Evolutionary conservation across 1,139 yeast genomes (phyloP).

Genomic region (Lodderomyces elongisporus): DNA sequence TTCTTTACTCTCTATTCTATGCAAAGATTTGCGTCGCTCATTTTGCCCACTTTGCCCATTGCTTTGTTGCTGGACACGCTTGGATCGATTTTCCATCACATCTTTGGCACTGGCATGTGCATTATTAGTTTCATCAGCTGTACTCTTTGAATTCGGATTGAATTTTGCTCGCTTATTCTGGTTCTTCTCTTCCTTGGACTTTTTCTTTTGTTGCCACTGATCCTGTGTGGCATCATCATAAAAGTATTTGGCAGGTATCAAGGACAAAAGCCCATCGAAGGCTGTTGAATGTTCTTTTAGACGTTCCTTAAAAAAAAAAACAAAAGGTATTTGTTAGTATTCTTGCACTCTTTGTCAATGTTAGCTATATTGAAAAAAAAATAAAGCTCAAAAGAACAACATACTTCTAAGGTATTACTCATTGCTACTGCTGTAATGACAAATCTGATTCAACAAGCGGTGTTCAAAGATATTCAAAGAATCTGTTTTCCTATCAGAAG

Average conservation of each 20-base stretch:
- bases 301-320: slow-evolving; percentile 53
- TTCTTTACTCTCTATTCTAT: too few relatives aligned
- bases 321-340: neutral
- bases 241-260: slow-evolving; percentile 91
- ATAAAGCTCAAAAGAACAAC: too few relatives aligned
- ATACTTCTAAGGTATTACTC: slow-evolving; percentile 37
- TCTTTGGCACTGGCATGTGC: slow-evolving; percentile 60
- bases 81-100: slow-evolving; percentile 52
- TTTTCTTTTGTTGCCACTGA: slow-evolving; percentile 87
- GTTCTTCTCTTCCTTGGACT: slow-evolving; percentile 60
- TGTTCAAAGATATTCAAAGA: too few relatives aligned
- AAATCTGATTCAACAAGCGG: too few relatives aligned
- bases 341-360: neutral
- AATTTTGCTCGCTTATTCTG: slow-evolving; percentile 65
- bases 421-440: slow-evolving; percentile 5
- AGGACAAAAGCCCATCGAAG: slow-evolving; percentile 81
- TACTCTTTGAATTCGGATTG: slow-evolving; percentile 57
- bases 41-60: neutral
- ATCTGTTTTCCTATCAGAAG: too few relatives aligned
- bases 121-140: slow-evolving; percentile 38
- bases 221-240: slow-evolving; percentile 75
- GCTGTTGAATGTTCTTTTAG: slow-evolving; percentile 80
- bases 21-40: neutral
- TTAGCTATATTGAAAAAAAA: too few relatives aligned
- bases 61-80: slow-evolving; percentile 10